Percentiles rank a stretch among this genome's conserved stretches.
Conservation (phyloP, 1,139 yeast species). For the Suhomyces maxii region DNA sequence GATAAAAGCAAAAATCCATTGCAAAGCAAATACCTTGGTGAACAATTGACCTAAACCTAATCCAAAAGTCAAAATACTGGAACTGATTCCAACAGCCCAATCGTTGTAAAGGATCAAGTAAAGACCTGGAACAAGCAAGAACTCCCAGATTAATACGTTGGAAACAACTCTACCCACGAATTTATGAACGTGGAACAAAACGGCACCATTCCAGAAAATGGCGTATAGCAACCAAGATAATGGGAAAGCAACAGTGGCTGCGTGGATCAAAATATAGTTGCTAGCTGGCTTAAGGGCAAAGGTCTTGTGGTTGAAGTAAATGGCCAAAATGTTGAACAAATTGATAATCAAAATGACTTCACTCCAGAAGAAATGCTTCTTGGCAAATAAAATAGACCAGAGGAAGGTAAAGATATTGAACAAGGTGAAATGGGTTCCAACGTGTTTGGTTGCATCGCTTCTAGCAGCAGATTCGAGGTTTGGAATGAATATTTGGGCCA, state of each 20-base stretch:
- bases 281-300: slow-evolving; percentile 52
- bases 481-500: slow-evolving; percentile 51
- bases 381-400: slow-evolving; percentile 64
- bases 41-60: slow-evolving; percentile 69
- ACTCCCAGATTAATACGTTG: slow-evolving; percentile 76
- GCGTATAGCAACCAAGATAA: slow-evolving; percentile 72
- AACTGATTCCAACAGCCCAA: slow-evolving; percentile 67
- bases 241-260: slow-evolving; percentile 69
- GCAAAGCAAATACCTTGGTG: slow-evolving; percentile 69
- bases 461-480: slow-evolving; percentile 32
- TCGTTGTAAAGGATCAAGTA: slow-evolving; percentile 63
- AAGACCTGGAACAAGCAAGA: slow-evolving; percentile 62
- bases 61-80: slow-evolving; percentile 59
- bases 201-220: slow-evolving; percentile 84
- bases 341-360: slow-evolving; percentile 60
- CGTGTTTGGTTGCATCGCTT: slow-evolving; percentile 29
- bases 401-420: slow-evolving; percentile 60
- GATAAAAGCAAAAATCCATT: slow-evolving; percentile 79
- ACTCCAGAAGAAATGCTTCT: slow-evolving; percentile 53
- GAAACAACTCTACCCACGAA: slow-evolving; percentile 67
- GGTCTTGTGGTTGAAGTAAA: slow-evolving; percentile 63
- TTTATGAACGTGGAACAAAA: slow-evolving; percentile 55
- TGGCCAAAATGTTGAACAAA: slow-evolving; percentile 54
- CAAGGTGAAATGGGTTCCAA: slow-evolving; percentile 61
- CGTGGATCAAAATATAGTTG: slow-evolving; percentile 59